These are phyloP conservation scores for Trichoderma semiorbis DNA, from an alignment of 2,329 filamentous ascomycete genomes.

Conservation along the genomic window DNA sequence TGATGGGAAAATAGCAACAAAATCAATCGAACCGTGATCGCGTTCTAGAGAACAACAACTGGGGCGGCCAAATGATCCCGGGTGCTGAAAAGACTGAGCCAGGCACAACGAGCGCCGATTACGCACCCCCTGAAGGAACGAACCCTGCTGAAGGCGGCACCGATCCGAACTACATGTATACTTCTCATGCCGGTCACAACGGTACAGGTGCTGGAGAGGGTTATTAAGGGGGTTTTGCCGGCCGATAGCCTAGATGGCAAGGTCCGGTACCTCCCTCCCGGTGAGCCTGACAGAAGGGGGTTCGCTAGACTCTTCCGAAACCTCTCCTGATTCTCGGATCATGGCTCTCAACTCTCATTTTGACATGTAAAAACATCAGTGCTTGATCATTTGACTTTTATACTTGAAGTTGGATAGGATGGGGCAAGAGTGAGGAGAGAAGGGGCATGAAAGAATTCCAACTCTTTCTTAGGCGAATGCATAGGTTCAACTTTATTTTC, in stretches of 20 bases:
- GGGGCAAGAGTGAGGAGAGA: neutral
- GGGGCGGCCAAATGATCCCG: slow-evolving; percentile 32
- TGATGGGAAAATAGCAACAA: slow-evolving; percentile 35
- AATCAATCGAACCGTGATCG: slow-evolving; percentile 41
- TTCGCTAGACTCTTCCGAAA: too few species aligned
- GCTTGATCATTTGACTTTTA: neutral
- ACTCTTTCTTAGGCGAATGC: neutral
- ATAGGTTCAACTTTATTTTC: neutral
- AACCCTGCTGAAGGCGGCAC: slow-evolving; percentile 39
- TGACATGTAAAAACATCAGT: slow-evolving; percentile 7
- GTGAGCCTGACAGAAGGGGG: neutral
- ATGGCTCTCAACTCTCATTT: neutral
- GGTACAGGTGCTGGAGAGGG: slow-evolving; percentile 51
- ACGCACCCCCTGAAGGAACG: slow-evolving; percentile 42
- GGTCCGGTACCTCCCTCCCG: neutral
- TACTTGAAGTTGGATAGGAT: neutral
- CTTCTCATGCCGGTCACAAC: slow-evolving; percentile 55
- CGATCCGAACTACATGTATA: slow-evolving; percentile 51
- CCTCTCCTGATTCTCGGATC: neutral
- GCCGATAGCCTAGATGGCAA: neutral
- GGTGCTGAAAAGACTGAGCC: slow-evolving; percentile 32
- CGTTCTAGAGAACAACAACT: slow-evolving; percentile 34
- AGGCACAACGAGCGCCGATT: slow-evolving; percentile 35
- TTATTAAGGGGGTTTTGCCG: slow-evolving; percentile 38
- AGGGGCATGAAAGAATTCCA: neutral